Percentiles rank a stretch among this genome's conserved stretches.
Conservation (phyloP, 257 asterid genomes). For the Solanum piurae region DNA sequence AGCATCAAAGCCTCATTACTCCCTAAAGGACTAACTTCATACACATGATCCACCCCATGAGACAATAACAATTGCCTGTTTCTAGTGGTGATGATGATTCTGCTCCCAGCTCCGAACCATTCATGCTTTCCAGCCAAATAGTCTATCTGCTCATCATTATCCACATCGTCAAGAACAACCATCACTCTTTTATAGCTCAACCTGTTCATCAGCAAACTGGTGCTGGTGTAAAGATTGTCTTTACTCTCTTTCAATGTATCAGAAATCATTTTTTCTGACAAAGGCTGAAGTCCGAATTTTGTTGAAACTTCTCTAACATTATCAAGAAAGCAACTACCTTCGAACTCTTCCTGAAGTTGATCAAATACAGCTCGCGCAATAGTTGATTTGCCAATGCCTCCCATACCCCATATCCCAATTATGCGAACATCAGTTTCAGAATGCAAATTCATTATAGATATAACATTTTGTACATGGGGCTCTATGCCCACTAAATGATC, state of each 20-base stretch:
- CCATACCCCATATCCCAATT: constrained; percentile 8
- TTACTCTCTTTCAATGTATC: background rate
- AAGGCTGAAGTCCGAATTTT: background rate
- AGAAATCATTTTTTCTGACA: background rate
- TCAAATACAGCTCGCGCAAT: constrained; percentile 4
- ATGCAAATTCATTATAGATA: background rate
- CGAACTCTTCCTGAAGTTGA: background rate
- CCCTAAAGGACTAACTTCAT: background rate
- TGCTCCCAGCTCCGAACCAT: constrained; percentile 1
- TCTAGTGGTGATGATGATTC: constrained; percentile 4
- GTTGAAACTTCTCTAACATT: constrained; percentile 6
- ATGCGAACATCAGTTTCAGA: background rate
- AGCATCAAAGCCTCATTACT: background rate
- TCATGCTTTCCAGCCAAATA: background rate
- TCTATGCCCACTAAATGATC: background rate
- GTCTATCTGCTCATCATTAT: constrained; percentile 3
- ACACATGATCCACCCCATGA: background rate
- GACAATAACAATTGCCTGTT: background rate
- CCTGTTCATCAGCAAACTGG: background rate
- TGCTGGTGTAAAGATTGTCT: background rate
- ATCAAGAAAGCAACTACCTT: constrained; percentile 5
- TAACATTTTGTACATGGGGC: background rate
- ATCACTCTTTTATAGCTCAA: constrained; percentile 5
- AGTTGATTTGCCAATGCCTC: constrained; percentile 13
- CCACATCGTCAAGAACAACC: constrained; percentile 5